A percentile compares a stretch with the other conserved stretches of the same genome.
Conservation (phyloP, 495 filamentous ascomycete genomes). For the Penicillium salamii region DNA sequence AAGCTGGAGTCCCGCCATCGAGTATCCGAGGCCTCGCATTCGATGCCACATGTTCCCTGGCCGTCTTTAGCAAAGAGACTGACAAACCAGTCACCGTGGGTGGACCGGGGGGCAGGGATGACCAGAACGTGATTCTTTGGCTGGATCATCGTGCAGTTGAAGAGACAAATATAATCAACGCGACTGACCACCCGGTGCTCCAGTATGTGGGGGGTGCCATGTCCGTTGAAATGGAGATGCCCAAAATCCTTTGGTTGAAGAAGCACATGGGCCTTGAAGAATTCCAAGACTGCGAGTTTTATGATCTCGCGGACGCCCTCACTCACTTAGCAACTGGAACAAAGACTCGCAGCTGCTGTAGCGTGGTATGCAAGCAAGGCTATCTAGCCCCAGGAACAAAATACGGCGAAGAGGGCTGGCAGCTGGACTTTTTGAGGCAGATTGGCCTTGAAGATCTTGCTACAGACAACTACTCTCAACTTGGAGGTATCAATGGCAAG, state of each 20-base stretch:
- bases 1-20: conserved; percentile 61
- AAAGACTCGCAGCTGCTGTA: conserved; percentile 79
- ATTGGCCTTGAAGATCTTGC: neutral
- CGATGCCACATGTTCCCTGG: conserved; percentile 88
- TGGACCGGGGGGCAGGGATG: conserved; percentile 69
- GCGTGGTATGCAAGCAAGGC: conserved; percentile 84
- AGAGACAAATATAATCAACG: conserved; percentile 80
- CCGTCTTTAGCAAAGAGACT: conserved; percentile 75
- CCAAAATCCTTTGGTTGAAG: conserved; percentile 89
- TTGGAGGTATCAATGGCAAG: conserved; percentile 1
- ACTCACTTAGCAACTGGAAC: conserved; percentile 86
- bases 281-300: conserved; percentile 83
- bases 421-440: conserved; percentile 68
- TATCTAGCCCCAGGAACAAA: conserved; percentile 84
- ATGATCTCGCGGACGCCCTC: conserved; percentile 78
- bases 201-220: conserved; percentile 86
- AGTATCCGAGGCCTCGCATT: conserved; percentile 78
- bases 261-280: conserved; percentile 80
- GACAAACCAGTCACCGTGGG: conserved; percentile 79
- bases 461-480: neutral
- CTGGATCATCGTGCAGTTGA: conserved; percentile 78
- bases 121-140: conserved; percentile 81
- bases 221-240: conserved; percentile 94
- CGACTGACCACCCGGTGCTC: conserved; percentile 75
- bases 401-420: conserved; percentile 88